These are phyloP conservation scores for Nothophaeocryptopus gaeumannii DNA, from an alignment of 2,329 filamentous ascomycete genomes.

Conservation along the genomic window DNA sequence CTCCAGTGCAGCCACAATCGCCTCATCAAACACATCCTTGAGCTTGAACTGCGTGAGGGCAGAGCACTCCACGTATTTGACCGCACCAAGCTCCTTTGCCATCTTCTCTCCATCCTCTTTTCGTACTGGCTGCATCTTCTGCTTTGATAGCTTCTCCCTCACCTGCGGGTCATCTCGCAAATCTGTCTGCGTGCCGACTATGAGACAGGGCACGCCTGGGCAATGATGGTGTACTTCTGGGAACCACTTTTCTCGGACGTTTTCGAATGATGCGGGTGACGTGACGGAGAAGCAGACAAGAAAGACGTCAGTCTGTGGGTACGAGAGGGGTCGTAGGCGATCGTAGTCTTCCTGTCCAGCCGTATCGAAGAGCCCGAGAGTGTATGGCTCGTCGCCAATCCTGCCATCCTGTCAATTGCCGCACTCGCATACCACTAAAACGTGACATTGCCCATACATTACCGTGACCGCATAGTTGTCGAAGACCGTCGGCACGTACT, in stretches of 20 bases:
- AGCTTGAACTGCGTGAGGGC: constrained; percentile 97
- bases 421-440: background rate
- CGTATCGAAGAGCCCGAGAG: constrained; percentile 94
- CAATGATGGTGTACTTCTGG: constrained; percentile 98
- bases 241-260: constrained; percentile 99
- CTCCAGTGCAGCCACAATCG: constrained; percentile 92
- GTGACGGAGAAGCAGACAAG: constrained; percentile 98
- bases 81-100: constrained; percentile 94
- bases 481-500: constrained; percentile 99
- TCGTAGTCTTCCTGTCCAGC: constrained; percentile 99
- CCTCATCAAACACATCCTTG: constrained; percentile 99
- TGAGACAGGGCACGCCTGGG: constrained; percentile 93
- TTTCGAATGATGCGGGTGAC: constrained; percentile 95
- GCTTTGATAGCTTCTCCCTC: constrained; percentile 85
- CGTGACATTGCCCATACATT: constrained; percentile 54
- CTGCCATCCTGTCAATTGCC: constrained; percentile 48
- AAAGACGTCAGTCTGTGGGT: constrained; percentile 98
- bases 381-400: constrained; percentile 99
- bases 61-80: constrained; percentile 99
- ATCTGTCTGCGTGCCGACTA: constrained; percentile 97
- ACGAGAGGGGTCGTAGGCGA: constrained; percentile 90
- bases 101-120: constrained; percentile 93
- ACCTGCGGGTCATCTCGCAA: constrained; percentile 84
- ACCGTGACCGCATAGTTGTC: constrained; percentile 99
- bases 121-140: constrained; percentile 91